Evolutionary conservation across 805 yeast genomes (phyloP), one percentile per base, ranked within the genome.

Genomic region (Metschnikowia amazonensis): DNA sequence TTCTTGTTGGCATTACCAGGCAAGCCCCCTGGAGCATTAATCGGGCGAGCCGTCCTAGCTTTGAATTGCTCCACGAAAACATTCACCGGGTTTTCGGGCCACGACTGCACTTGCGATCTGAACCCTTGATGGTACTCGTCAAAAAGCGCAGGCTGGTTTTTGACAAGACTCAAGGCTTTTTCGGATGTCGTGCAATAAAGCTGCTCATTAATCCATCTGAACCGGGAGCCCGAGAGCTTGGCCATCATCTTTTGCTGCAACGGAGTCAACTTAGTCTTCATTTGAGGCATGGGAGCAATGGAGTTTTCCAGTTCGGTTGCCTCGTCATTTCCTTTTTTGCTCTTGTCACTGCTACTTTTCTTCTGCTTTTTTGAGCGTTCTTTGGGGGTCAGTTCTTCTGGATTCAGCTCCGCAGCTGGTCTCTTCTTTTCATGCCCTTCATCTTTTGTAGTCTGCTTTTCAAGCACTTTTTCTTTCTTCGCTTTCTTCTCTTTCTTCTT

Each of bases 71-170:
- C 71, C 1, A 88, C 90, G 66, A 89, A 86, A 2, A 85, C 84
- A 65, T 89, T 85, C n/a, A 94, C 96, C 1, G 99, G 99, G 59
- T 94, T 94, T 66, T 92, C 97, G 2, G 99, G 99, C 99, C 99
- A 94, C 17, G 89, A 76, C 59, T 86, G 89, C 14, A 94, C 98
- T 65, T 94, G 99, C 11, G 90, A 84, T 56, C 95, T 76, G 74
- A 94, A 94, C 0, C 99, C 99, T 46, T 82, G 84, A 62, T 95
- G 99, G 58, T 94, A 94, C 60, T 92, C 98, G 54, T 88, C 94
- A 63, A 90, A 94, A 49, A 94, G 72, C 20, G 81, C 80, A 0
- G 99, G 99, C 56, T 90, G 96, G 13, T 83, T 80, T 46, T 77
- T 70, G 34, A 94, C 81, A 49, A 94, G 67, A 20, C 75, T 70